phyloP scores from a whole-genome alignment of 2,329 filamentous ascomycete genomes.

The Chrysoporthe deuterocubensis region DNA sequence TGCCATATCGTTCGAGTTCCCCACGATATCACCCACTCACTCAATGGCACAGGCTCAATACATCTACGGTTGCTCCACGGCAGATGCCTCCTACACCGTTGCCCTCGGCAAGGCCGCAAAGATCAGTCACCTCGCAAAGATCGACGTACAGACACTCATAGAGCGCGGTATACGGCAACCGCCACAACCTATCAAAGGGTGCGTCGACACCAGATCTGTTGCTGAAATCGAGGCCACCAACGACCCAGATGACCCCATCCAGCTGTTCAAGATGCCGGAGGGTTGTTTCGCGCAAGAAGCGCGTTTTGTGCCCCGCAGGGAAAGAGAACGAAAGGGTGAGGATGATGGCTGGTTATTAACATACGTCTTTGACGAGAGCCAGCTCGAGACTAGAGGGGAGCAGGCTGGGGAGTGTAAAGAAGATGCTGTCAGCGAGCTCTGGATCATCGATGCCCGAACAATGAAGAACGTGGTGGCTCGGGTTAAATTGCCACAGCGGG shows the following conservation, averaged over 20 bases:
- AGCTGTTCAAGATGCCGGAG: constrained; percentile 63
- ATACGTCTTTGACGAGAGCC: constrained; percentile 72
- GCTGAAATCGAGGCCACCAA: constrained; percentile 52
- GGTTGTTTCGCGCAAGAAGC: constrained; percentile 70
- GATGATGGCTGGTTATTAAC: constrained; percentile 71
- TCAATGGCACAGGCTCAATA: constrained; percentile 64
- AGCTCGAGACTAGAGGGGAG: constrained; percentile 56
- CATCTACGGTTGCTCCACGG: constrained; percentile 70
- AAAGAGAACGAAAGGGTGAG: constrained; percentile 46
- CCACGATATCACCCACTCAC: constrained; percentile 56
- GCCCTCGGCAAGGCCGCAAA: constrained; percentile 68
- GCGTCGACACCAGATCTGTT: constrained; percentile 62
- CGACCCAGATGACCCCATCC: constrained; percentile 58
- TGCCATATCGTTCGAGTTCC: constrained; percentile 71
- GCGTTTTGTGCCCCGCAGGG: constrained; percentile 59
- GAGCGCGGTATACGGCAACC: constrained; percentile 50
- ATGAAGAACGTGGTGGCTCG: constrained; percentile 65
- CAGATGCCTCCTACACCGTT: constrained; percentile 58
- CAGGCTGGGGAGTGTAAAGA: constrained; percentile 51
- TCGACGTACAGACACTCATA: constrained; percentile 60
- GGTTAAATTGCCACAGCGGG: constrained; percentile 65
- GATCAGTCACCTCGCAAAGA: constrained; percentile 67
- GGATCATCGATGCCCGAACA: constrained; percentile 66
- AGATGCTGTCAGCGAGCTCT: constrained; percentile 62
- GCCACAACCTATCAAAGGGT: constrained; percentile 58